Conservation (phyloP, 306 rosid genomes). For the Prunus campanulata region DNA sequence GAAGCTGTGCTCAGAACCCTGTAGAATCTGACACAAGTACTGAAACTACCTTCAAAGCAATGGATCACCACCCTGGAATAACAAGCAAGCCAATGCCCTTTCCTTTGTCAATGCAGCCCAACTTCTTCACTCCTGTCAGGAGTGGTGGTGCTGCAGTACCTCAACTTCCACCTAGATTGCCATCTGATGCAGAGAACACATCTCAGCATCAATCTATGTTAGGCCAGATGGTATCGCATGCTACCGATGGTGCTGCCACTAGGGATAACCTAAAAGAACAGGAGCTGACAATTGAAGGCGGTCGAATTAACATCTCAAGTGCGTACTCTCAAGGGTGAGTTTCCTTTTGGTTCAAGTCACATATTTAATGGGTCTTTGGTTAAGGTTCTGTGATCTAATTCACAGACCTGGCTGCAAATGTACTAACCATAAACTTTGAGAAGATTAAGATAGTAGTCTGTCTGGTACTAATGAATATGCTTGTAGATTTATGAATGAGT, state of each 20-base stretch:
- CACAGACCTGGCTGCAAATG: background rate
- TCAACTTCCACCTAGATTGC: conserved; percentile 46
- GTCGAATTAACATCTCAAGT: conserved; percentile 84
- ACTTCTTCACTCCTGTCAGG: conserved; percentile 44
- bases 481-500: conserved; percentile 12
- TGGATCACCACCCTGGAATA: conserved; percentile 51
- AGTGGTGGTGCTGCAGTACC: conserved; percentile 43
- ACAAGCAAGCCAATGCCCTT: conserved; percentile 45
- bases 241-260: conserved; percentile 35
- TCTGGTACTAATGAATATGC: background rate
- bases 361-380: background rate
- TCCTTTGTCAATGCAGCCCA: conserved; percentile 59
- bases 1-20: conserved; percentile 35
- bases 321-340: conserved; percentile 92
- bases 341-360: conserved; percentile 8
- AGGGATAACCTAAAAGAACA: conserved; percentile 77
- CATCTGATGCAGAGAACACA: conserved; percentile 52
- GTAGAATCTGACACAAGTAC: conserved; percentile 59
- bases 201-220: conserved; percentile 41
- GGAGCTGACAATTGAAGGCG: conserved; percentile 76
- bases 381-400: background rate
- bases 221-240: conserved; percentile 37
- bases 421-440: background rate
- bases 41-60: conserved; percentile 52
- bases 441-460: too few species aligned